Base-by-base conservation (phyloP, 176 grass and related monocot species). In the Poa annua region DNA sequence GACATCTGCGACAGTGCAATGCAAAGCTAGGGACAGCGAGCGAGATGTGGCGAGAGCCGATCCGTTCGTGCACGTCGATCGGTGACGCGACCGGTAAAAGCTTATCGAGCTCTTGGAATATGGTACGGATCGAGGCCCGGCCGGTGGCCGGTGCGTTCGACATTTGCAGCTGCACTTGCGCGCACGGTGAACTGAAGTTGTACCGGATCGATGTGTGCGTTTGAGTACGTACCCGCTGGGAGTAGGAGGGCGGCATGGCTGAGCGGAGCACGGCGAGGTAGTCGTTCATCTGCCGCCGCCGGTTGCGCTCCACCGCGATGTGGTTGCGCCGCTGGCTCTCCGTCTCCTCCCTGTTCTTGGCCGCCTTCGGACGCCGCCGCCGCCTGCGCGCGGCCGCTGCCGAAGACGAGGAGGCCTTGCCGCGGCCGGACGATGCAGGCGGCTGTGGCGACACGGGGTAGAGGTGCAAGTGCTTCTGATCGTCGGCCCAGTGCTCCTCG, bases 281-380 rank as follows among this genome's bases (percentile, higher is more conserved):
- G 49, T 99, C 97, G 87, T 99, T 99, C 97, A 99, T 99, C 77
- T 94, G 93, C 57, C 79, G 79, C 54, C 97, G 91, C 78, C 97
- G 93, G 89, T 99, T 99, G 78, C 97, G 97, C 86, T 99, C 96
- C 48, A 96, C 93, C 25, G 93, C 93, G 83, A 99, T 99, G 91
- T 99, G 96, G 74, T 90, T 90, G 48, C 79, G 84, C 49, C 88
- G 74, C 84, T 90, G 88, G 74, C 38, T 83, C 84, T 90, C 88
- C 74, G 64, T 57, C 84, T 90, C 84, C 79, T 90, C 88, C 79
- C 25, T 73, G 88, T 90, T 83, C 88, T 74, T 90, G 74, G 59
- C 74, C 56, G 39, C 29, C 84, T 90, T 90, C 0, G 79, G 79
- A 0, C 80, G 29, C 29, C 84, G 54, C 11, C 74, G 67, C 26